phyloP scores from a whole-genome alignment of 2,329 filamentous ascomycete genomes.

The Myriosclerotinia scirpicola region DNA sequence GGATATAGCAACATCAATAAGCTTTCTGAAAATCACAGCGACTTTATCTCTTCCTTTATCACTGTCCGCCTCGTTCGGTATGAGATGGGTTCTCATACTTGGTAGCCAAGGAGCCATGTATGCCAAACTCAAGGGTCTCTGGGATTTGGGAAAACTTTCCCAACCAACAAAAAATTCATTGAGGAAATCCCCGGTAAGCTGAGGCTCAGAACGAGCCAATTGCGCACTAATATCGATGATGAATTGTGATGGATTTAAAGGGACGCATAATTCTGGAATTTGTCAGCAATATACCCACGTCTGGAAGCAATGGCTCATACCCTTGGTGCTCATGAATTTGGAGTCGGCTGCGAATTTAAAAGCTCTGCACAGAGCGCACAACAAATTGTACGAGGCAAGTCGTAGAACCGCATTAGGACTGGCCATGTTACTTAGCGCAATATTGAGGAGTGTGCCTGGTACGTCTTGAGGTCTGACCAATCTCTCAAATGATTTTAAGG shows the following conservation, averaged over 20 bases:
- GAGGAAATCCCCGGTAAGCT: slow-evolving; percentile 66
- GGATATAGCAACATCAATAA: slow-evolving; percentile 63
- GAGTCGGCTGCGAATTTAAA: slow-evolving; percentile 66
- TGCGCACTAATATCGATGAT: slow-evolving; percentile 65
- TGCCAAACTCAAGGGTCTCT: slow-evolving; percentile 64
- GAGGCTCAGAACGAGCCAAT: slow-evolving; percentile 62
- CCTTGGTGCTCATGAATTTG: slow-evolving; percentile 61
- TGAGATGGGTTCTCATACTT: slow-evolving; percentile 58
- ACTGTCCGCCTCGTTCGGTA: slow-evolving; percentile 59
- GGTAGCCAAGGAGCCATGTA: slow-evolving; percentile 71
- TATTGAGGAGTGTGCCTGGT: slow-evolving; percentile 66
- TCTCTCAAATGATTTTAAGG: slow-evolving; percentile 61
- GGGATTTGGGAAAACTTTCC: slow-evolving; percentile 67
- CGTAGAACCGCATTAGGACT: slow-evolving; percentile 60
- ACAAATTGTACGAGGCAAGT: slow-evolving; percentile 65
- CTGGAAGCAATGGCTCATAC: slow-evolving; percentile 42
- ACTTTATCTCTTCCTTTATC: slow-evolving; percentile 68
- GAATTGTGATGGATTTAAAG: slow-evolving; percentile 61
- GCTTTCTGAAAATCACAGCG: slow-evolving; percentile 61
- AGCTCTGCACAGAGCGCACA: slow-evolving; percentile 64
- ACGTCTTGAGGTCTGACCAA: slow-evolving; percentile 70
- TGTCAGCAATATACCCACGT: slow-evolving; percentile 22
- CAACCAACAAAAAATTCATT: slow-evolving; percentile 74
- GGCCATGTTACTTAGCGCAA: slow-evolving; percentile 65
- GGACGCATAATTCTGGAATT: slow-evolving; percentile 59